Evolutionary conservation across 2,329 filamentous ascomycete genomes (phyloP).

Genomic region (Ampelomyces quisqualis): DNA sequence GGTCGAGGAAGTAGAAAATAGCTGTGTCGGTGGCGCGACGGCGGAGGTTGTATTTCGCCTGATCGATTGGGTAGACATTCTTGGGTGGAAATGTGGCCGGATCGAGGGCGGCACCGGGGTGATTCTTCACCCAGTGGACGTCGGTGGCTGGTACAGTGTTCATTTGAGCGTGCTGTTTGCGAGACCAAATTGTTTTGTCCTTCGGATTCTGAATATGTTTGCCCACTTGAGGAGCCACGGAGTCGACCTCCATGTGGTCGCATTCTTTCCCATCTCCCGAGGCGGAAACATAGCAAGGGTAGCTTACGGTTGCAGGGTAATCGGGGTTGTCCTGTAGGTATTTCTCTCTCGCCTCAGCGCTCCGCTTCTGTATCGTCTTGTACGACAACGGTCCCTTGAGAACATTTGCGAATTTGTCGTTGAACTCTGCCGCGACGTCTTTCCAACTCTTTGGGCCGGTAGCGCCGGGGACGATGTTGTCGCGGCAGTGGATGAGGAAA

Average conservation of each 20-base stretch:
- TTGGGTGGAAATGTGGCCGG: neutral
- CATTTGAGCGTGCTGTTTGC: neutral
- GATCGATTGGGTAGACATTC: neutral
- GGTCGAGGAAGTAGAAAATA: neutral
- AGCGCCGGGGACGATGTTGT: constrained; percentile 4
- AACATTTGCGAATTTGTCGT: constrained; percentile 1
- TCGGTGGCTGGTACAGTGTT: too few species aligned
- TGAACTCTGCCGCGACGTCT: constrained; percentile 4
- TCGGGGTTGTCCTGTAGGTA: constrained; percentile 4
- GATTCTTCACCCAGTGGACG: neutral
- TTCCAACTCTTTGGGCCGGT: constrained; percentile 4
- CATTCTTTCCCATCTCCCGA: neutral
- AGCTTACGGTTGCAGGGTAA: neutral
- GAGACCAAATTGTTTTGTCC: neutral
- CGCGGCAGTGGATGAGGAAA: constrained; percentile 4
- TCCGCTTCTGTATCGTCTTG: constrained; percentile 5
- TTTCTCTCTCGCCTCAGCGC: constrained; percentile 1
- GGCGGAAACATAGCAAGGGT: neutral
- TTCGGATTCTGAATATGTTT: too few species aligned
- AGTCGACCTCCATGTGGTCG: neutral
- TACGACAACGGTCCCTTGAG: constrained; percentile 1
- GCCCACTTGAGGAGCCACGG: neutral
- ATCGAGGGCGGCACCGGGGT: neutral
- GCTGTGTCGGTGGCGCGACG: constrained; percentile 2
- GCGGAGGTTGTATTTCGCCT: constrained; percentile 6